Conservation (phyloP, 192 early-diverging fungal genomes). For the Coemansia biformis region DNA sequence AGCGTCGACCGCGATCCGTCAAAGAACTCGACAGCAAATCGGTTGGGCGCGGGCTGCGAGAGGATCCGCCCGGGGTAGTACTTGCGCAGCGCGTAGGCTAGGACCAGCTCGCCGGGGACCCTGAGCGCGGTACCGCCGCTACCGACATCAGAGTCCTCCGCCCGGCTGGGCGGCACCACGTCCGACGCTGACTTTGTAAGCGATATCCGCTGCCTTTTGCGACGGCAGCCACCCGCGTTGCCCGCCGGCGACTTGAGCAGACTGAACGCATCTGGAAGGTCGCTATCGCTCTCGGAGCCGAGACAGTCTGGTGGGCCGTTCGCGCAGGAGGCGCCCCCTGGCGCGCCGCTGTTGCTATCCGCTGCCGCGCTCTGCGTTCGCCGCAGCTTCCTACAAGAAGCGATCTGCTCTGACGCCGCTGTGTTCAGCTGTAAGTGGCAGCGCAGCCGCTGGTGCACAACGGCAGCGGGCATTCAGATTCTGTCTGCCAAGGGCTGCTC, state of each 20-base stretch:
- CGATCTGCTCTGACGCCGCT: no score
- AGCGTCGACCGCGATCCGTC: slow-evolving; percentile 19
- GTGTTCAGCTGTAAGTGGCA: no score
- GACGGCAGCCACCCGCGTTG: background rate
- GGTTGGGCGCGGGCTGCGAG: slow-evolving; percentile 8
- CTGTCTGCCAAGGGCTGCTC: no score
- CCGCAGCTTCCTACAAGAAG: no score
- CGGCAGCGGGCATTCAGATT: no score
- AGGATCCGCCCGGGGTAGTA: slow-evolving; percentile 42
- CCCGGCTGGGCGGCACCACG: slow-evolving; percentile 1
- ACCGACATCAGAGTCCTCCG: slow-evolving; percentile 13
- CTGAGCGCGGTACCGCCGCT: slow-evolving; percentile 10
- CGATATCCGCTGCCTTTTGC: background rate
- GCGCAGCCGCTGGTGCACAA: no score
- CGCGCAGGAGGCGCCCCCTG: no score
- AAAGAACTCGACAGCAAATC: slow-evolving; percentile 32
- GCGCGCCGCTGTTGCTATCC: background rate
- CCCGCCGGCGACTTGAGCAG: slow-evolving; percentile 16
- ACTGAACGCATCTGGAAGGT: slow-evolving; percentile 38
- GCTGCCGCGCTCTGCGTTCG: no score
- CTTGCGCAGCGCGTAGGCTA: slow-evolving; percentile 29
- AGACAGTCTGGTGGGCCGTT: no score
- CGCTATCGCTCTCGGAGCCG: slow-evolving; percentile 29
- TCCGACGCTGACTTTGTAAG: slow-evolving; percentile 33
- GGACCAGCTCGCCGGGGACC: slow-evolving; percentile 41